Evolutionary conservation across 306 rosid species (phyloP), one percentile per base, ranked within the genome.

Genomic region (Castanea sativa): DNA sequence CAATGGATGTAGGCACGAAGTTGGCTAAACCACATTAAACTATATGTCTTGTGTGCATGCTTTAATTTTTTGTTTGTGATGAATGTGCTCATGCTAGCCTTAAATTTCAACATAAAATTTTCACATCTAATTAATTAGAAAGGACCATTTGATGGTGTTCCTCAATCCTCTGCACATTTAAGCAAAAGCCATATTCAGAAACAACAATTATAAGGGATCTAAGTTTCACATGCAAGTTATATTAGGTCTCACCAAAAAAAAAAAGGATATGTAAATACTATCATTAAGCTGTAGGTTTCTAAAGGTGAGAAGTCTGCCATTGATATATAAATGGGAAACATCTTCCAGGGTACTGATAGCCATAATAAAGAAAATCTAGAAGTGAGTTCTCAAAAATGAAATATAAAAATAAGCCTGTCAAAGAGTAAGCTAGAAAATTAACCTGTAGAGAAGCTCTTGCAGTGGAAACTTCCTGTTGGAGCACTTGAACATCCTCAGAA

Each of bases 391-490:
- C 45, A 41, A 8, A 41, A 41, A 8, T 7, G 45, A 41, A 41
- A 7, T 41, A 41, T 41, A 68, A 58, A 43, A 65, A 64, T 45
- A 64, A 35, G 11, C 52, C 61, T 33, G 35, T 25, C 38, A 69
- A 55, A 82, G 76, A 76, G 61, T 64, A 60, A 70, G 78, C 29
- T 41, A 14, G 74, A 80, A 77, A 81, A 75, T 61, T 67, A 79
- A 92, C 97, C 94, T 89, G 97, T 77, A 92, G 84, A 56, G 91
- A 85, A 81, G 89, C 85, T 83, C 94, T 88, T 76, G 96, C 88
- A 60, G 90, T 81, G 73, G 92, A 88, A 81, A 84, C 86, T 45
- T 88, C 90, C 78, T 81, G 81, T 76, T 84, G 92, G 84, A 89
- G 87, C 79, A 71, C 71, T 84, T 88, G 89, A 75, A 92, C 89